phyloP scores from a whole-genome alignment of 1,284 basidiomycete genomes.

The Ustilago bromivora region DNA sequence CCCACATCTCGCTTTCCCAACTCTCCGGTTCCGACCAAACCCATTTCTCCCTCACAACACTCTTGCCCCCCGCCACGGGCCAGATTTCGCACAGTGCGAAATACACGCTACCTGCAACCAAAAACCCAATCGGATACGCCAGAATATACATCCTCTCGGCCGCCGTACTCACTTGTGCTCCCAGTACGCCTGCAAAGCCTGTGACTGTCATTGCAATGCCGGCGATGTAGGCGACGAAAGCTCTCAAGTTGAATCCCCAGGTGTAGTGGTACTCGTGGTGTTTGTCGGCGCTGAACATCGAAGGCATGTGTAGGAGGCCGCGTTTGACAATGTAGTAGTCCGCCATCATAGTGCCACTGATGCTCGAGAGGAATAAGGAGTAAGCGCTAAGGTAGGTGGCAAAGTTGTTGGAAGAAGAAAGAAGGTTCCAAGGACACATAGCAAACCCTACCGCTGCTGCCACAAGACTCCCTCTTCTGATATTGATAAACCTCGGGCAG shows the following conservation, averaged over 20 bases:
- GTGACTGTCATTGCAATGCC: constrained; percentile 86
- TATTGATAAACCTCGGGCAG: constrained; percentile 81
- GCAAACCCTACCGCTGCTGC: constrained; percentile 80
- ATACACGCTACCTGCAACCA: constrained; percentile 65
- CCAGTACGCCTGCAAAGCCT: constrained; percentile 74
- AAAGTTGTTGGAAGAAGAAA: constrained; percentile 81
- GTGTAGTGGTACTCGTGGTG: constrained; percentile 80
- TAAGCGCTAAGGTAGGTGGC: constrained; percentile 84
- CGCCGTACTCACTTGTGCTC: constrained; percentile 57
- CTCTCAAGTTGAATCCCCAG: constrained; percentile 76
- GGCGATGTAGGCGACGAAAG: constrained; percentile 78
- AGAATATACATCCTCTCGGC: constrained; percentile 68
- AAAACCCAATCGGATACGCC: constrained; percentile 69
- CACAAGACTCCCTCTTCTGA: constrained; percentile 84
- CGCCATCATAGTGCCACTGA: constrained; percentile 70
- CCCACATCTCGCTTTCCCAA: constrained; percentile 52
- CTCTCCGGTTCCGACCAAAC: constrained; percentile 46
- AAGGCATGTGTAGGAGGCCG: constrained; percentile 79
- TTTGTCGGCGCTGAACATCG: constrained; percentile 69
- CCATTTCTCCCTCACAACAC: constrained; percentile 22
- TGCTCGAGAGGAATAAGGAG: constrained; percentile 69
- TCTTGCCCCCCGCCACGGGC: constrained; percentile 34
- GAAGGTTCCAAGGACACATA: constrained; percentile 83
- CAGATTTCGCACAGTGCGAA: constrained; percentile 54
- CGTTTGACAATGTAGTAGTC: constrained; percentile 83